These are phyloP conservation scores for Aureobasidium namibiae DNA, from an alignment of 2,329 filamentous ascomycete genomes.

Conservation along the genomic window DNA sequence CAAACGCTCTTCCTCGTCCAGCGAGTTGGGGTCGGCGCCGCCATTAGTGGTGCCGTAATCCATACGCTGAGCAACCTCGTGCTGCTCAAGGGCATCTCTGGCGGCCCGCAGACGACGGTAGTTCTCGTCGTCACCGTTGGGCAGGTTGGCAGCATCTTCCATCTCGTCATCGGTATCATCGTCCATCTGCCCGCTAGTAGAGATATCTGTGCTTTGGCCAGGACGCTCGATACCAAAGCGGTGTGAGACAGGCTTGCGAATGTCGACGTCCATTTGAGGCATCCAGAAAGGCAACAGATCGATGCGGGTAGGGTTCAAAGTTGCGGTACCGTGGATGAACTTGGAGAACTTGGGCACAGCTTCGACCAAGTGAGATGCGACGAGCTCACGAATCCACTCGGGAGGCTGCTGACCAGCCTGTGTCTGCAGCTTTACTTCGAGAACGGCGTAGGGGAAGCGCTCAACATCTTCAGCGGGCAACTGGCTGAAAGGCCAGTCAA, in stretches of 20 bases:
- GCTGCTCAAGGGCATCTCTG: conserved; percentile 42
- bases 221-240: conserved; percentile 85
- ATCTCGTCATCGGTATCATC: conserved; percentile 64
- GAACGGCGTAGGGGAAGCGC: conserved; percentile 88
- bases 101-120: conserved; percentile 42
- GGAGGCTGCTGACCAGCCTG: conserved; percentile 91
- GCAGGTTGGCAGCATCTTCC: conserved; percentile 40
- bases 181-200: conserved; percentile 68
- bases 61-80: conserved; percentile 41
- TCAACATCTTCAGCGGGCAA: conserved; percentile 77
- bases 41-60: conserved; percentile 35
- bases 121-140: conserved; percentile 33
- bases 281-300: conserved; percentile 92
- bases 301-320: conserved; percentile 78
- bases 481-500: conserved; percentile 90
- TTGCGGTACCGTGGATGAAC: conserved; percentile 92
- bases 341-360: conserved; percentile 99
- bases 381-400: conserved; percentile 91
- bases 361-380: conserved; percentile 88
- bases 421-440: conserved; percentile 97
- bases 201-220: conserved; percentile 63
- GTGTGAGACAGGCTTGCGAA: conserved; percentile 82
- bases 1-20: conserved; percentile 81
- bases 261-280: conserved; percentile 97
- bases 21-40: conserved; percentile 30